Percentiles rank a stretch among this genome's conserved stretches.
Conservation (phyloP, 2,329 filamentous ascomycete genomes). For the Aspergillus thermomutatus region DNA sequence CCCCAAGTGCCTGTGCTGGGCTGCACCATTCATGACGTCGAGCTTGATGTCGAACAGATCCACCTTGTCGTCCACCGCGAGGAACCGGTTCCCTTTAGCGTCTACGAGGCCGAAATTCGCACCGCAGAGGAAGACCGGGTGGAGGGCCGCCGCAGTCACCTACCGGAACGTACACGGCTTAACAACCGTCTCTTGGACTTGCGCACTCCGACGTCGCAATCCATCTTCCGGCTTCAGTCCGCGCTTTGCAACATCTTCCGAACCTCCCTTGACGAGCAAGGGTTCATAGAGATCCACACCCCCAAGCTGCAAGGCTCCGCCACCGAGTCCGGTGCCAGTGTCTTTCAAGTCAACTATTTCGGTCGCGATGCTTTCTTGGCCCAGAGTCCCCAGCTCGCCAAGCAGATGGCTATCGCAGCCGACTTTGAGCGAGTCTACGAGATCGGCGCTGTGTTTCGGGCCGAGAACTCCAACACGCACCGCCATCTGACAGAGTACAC, state of each 20-base stretch:
- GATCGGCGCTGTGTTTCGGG: slow-evolving; percentile 84
- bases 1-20: slow-evolving; percentile 73
- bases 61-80: slow-evolving; percentile 61
- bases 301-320: slow-evolving; percentile 88
- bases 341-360: slow-evolving; percentile 92
- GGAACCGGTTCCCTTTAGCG: slow-evolving; percentile 64
- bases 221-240: slow-evolving; percentile 82
- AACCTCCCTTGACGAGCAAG: slow-evolving; percentile 65
- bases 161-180: slow-evolving; percentile 70
- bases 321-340: slow-evolving; percentile 85
- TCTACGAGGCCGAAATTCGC: slow-evolving; percentile 65
- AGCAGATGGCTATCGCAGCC: slow-evolving; percentile 87
- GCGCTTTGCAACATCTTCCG: slow-evolving; percentile 79
- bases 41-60: slow-evolving; percentile 66
- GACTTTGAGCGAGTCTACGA: slow-evolving; percentile 90
- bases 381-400: slow-evolving; percentile 86
- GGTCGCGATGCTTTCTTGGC: slow-evolving; percentile 81
- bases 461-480: slow-evolving; percentile 94
- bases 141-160: slow-evolving; percentile 57
- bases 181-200: slow-evolving; percentile 79
- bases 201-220: slow-evolving; percentile 79
- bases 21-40: slow-evolving; percentile 70
- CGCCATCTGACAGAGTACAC: slow-evolving; percentile 93
- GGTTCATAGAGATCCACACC: slow-evolving; percentile 90
- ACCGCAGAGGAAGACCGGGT: slow-evolving; percentile 55